A percentile compares a stretch with the other conserved stretches of the same genome.
Conservation (phyloP, 768 basidiomycete species). For the Lactarius sp. region DNA sequence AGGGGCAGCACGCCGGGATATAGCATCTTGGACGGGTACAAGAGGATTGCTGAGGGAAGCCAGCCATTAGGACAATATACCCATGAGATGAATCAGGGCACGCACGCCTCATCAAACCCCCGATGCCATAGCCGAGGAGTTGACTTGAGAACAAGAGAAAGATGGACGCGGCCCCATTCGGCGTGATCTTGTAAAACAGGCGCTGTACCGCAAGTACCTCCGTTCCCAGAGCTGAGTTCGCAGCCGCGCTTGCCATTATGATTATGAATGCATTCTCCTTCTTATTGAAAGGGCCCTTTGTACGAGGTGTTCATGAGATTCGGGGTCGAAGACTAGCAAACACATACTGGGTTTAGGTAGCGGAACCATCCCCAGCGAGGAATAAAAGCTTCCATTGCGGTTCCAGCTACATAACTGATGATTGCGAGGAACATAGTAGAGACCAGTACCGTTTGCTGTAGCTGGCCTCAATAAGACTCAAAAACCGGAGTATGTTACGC, state of each 20-base stretch:
- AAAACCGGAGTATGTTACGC: slow-evolving; percentile 9
- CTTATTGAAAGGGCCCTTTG: slow-evolving; percentile 52
- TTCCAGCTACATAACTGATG: slow-evolving; percentile 47
- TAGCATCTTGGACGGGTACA: slow-evolving; percentile 52
- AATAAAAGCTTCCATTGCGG: slow-evolving; percentile 42
- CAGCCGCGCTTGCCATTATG: slow-evolving; percentile 53
- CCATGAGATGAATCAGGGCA: neutral
- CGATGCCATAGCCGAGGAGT: slow-evolving; percentile 49
- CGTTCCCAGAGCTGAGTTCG: slow-evolving; percentile 49
- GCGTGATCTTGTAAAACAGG: slow-evolving; percentile 43
- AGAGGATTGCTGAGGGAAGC: slow-evolving; percentile 35
- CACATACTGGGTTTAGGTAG: slow-evolving; percentile 49
- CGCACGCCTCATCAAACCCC: slow-evolving; percentile 47
- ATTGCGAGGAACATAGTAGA: slow-evolving; percentile 53
- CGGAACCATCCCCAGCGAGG: slow-evolving; percentile 43
- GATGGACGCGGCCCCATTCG: slow-evolving; percentile 43
- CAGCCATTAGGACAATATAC: neutral
- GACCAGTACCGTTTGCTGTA: slow-evolving; percentile 47
- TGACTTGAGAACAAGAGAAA: slow-evolving; percentile 38
- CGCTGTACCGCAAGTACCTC: slow-evolving; percentile 51
- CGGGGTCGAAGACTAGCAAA: neutral
- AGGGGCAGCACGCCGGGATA: slow-evolving; percentile 45
- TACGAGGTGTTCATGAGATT: slow-evolving; percentile 3
- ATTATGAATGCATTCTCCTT: slow-evolving; percentile 57
- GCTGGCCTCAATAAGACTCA: neutral